Evolutionary conservation across 169 alveolate genomes (phyloP).

Genomic region (Neospora caninum): DNA sequence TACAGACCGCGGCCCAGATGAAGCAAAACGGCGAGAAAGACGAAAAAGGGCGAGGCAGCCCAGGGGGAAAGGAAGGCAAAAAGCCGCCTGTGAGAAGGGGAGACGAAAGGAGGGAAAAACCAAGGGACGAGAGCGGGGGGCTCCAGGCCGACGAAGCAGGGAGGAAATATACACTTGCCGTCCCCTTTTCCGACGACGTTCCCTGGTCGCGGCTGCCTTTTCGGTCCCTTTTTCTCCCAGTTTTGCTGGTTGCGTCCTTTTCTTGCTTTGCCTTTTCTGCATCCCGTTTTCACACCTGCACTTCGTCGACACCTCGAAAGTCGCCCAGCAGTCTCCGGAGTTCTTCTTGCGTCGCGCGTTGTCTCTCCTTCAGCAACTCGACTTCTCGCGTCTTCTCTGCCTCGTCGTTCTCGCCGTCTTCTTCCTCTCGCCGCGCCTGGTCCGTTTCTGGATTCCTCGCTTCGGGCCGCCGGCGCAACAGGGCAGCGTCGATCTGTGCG

Average conservation of each 20-base stretch:
- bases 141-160: too few relatives aligned
- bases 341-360: neutral
- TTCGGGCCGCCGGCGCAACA: neutral
- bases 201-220: too few relatives aligned
- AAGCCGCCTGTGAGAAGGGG: neutral
- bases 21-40: neutral
- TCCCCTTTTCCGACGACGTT: too few relatives aligned
- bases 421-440: neutral
- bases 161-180: too few relatives aligned
- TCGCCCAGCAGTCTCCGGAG: conserved; percentile 15
- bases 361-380: neutral
- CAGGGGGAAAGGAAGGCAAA: neutral
- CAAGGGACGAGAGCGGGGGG: too few relatives aligned
- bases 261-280: too few relatives aligned
- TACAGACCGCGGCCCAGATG: neutral
- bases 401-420: neutral
- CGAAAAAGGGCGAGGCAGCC: neutral
- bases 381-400: neutral
- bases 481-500: neutral
- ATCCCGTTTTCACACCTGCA: neutral
- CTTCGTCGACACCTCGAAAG: conserved; percentile 43
- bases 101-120: neutral
- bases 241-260: too few relatives aligned
- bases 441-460: neutral
- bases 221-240: too few relatives aligned